A percentile compares a stretch with the other conserved stretches of the same genome.
phyloP scores from a whole-genome alignment of 2,329 filamentous ascomycete genomes.

The Thielaviopsis euricoi region DNA sequence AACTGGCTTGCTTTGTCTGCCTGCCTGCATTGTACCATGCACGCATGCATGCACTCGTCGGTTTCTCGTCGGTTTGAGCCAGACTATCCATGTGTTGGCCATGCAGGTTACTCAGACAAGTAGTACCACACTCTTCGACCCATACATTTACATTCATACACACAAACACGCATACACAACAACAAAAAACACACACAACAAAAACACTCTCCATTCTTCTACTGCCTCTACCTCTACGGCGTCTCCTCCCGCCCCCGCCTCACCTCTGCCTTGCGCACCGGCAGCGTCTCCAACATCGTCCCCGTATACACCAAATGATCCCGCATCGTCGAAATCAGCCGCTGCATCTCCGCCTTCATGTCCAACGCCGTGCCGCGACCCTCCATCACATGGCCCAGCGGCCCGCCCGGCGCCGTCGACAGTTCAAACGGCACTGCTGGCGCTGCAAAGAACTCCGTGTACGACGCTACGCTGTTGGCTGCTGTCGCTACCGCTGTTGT shows the following conservation, averaged over 20 bases:
- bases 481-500: too few species aligned
- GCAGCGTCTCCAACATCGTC: slow-evolving; percentile 9
- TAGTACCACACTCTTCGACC: too few species aligned
- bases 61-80: too few species aligned
- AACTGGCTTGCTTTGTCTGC: too few species aligned
- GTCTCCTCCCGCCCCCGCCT: slow-evolving; percentile 8
- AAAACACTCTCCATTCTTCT: not conserved
- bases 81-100: too few species aligned
- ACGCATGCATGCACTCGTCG: too few species aligned
- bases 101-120: too few species aligned
- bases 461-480: slow-evolving; percentile 1
- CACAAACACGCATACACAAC: not conserved
- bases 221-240: not conserved
- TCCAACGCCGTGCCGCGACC: slow-evolving; percentile 5
- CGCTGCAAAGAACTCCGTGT: slow-evolving; percentile 2
- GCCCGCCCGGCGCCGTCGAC: slow-evolving; percentile 6
- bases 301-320: slow-evolving; percentile 11
- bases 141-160: not conserved
- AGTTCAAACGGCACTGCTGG: slow-evolving; percentile 7
- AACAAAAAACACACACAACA: not conserved
- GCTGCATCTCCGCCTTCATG: slow-evolving; percentile 11
- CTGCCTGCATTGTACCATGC: too few species aligned
- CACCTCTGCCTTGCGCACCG: slow-evolving; percentile 9
- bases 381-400: slow-evolving; percentile 8
- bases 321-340: slow-evolving; percentile 7